Evolutionary conservation across 257 asterid species (phyloP).

Genomic region (Ajuga chamaepitys): DNA sequence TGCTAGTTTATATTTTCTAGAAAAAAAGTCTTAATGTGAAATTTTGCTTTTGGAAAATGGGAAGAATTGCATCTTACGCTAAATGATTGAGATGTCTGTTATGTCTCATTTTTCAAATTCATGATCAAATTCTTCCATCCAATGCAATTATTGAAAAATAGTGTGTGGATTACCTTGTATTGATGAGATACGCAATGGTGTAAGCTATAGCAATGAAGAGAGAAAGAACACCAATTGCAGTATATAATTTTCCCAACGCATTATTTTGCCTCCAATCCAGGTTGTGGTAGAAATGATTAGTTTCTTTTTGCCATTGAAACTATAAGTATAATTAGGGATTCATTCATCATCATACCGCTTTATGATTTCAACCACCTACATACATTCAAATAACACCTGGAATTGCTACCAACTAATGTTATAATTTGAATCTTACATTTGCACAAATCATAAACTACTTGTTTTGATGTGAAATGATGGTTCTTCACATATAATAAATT

Average conservation of each 20-base stretch:
- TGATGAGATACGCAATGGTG: constrained; percentile 55
- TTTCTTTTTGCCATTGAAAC: constrained; percentile 63
- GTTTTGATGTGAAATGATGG: no score
- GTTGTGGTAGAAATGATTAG: constrained; percentile 79
- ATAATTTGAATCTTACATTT: no score
- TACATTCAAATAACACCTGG: background rate
- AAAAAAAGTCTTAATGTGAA: no score
- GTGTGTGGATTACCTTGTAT: constrained; percentile 53
- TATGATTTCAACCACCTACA: constrained; percentile 72
- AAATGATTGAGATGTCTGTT: no score
- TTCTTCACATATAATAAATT: no score
- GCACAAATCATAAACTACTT: no score
- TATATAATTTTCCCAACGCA: constrained; percentile 58
- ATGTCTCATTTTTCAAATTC: background rate
- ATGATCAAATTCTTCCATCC: no score
- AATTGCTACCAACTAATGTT: no score
- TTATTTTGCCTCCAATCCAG: constrained; percentile 92
- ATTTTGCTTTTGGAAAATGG: no score
- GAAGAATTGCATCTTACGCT: no score
- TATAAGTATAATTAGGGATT: constrained; percentile 63
- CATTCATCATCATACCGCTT: constrained; percentile 71
- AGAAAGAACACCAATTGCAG: constrained; percentile 65
- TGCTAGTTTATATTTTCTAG: no score
- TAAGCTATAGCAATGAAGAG: constrained; percentile 49
- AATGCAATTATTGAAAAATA: no score